Evolutionary conservation across 306 rosid species (phyloP).

Genomic region (Ormosia emarginata): DNA sequence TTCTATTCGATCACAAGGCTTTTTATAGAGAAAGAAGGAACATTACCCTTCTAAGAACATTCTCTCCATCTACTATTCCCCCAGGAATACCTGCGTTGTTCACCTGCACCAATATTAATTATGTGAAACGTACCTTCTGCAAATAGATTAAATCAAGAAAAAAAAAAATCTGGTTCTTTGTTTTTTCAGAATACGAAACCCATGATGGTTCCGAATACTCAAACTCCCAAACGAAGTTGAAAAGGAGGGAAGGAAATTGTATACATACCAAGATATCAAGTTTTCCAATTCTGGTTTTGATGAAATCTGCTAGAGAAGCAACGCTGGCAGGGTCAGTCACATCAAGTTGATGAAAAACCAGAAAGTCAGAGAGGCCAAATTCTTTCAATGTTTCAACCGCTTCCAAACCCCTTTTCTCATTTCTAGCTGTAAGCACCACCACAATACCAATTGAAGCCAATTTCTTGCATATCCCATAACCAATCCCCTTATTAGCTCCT

Average conservation of each 20-base stretch:
- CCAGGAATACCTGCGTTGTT: conserved; percentile 41
- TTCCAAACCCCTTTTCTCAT: conserved; percentile 39
- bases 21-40: background rate
- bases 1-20: background rate
- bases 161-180: background rate
- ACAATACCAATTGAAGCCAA: conserved; percentile 28
- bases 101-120: conserved; percentile 22
- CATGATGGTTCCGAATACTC: background rate
- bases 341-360: conserved; percentile 46
- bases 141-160: background rate
- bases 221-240: background rate
- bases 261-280: conserved; percentile 40
- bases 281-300: conserved; percentile 27
- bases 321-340: conserved; percentile 34
- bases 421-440: conserved; percentile 36
- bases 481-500: conserved; percentile 39
- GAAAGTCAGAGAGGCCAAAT: conserved; percentile 21
- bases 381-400: conserved; percentile 28
- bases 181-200: background rate
- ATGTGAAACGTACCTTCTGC: background rate
- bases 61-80: conserved; percentile 23
- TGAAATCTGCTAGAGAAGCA: conserved; percentile 27
- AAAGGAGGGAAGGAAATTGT: background rate
- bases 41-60: conserved; percentile 17
- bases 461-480: conserved; percentile 42